Evolutionary conservation across 192 early-diverging fungal genomes (phyloP), one percentile per base, ranked within the genome.

Genomic region (Podochytrium sp.): DNA sequence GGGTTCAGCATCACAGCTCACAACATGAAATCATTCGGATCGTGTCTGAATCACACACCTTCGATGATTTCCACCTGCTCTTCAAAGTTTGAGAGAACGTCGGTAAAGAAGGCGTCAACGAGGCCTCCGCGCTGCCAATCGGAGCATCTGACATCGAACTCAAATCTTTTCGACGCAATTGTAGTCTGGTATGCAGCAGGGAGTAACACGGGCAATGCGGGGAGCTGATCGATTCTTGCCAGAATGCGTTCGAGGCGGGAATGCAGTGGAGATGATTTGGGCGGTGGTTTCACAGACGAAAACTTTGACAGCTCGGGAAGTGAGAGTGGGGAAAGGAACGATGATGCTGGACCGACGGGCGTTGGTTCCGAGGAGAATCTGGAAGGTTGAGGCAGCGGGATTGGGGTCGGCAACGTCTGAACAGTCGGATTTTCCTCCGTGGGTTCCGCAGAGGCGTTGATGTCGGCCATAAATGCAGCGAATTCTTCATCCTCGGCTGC

Each of bases 191-290:
- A 23, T 42, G 1, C 18, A 10, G 33, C 40, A 1, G 74, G 42
- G 7, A 75, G 63, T 3, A 12, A 20, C 6, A 75, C 65, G 18
- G 74, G 64, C 20, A 75, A 67, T 2, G 63, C 74, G 29, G 74
- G 74, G n/a, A 75, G 65, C 42, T 75, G 64, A 29, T 75, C 74
- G 10, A 75, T 7, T 12, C 74, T 63, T 33, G 74, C 61, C 1
- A 55, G 32, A 10, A 75, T 29, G 4, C 65, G 30, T 2, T 63
- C 65, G 7, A 67, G 27, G 16, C 65, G 47, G n/a, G 74, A 14
- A 16, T 38, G 34, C 12, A 74, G 72, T 3, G 43, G 41, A 25
- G 42, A 52, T 5, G 72, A 12, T 35, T 25, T n/a, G 25, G 16
- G 20, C 7, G 29, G 57, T 12, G 23, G 47, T 0, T 7, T 53